These are phyloP conservation scores for Aspergillus spinulosporus DNA, from an alignment of 2,329 filamentous ascomycete species.

Conservation along the genomic window DNA sequence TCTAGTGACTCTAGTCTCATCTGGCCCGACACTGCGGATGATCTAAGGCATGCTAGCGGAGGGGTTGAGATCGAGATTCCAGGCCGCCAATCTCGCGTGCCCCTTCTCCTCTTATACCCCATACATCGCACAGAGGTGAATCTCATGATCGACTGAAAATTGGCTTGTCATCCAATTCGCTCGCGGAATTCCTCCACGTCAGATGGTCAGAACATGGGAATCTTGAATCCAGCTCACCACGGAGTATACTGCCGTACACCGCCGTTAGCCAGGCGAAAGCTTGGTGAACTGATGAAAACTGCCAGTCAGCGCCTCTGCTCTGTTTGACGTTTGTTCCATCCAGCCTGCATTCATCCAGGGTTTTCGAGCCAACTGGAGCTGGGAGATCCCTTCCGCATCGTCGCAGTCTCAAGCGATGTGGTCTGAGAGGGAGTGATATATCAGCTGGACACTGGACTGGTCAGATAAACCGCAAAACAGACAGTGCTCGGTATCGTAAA, in stretches of 20 bases:
- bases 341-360: conserved; percentile 18
- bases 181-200: conserved; percentile 8
- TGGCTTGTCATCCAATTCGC: neutral
- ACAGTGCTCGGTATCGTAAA: neutral
- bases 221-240: conserved; percentile 11
- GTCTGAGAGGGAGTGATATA: conserved; percentile 5
- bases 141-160: neutral
- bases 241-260: conserved; percentile 15
- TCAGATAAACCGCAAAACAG: neutral
- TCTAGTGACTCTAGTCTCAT: neutral
- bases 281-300: neutral
- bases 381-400: neutral
- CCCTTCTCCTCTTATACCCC: neutral
- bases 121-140: conserved; percentile 12
- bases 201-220: conserved; percentile 10
- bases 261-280: conserved; percentile 13
- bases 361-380: conserved; percentile 8
- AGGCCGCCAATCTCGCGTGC: neutral
- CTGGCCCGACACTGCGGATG: conserved; percentile 26
- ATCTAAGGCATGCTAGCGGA: conserved; percentile 22
- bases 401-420: neutral
- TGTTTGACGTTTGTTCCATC: conserved; percentile 6
- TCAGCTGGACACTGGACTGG: conserved; percentile 24
- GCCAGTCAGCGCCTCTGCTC: conserved; percentile 4
- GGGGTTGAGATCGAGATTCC: conserved; percentile 7